phyloP scores from a whole-genome alignment of 2,329 filamentous ascomycete species.

The Saccharata proteae region DNA sequence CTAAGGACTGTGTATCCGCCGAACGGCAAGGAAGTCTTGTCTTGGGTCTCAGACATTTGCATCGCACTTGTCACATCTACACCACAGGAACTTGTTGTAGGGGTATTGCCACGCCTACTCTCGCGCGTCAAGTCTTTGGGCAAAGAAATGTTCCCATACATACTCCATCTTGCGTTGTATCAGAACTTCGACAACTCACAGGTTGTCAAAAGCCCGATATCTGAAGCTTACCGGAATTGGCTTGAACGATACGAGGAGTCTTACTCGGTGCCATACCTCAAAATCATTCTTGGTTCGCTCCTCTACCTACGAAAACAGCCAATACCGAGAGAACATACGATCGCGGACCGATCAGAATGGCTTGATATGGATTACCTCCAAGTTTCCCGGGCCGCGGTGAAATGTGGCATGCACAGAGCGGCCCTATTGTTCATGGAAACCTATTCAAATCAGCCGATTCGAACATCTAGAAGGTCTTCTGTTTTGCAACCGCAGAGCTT shows the following conservation, averaged over 20 bases:
- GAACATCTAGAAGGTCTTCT: conserved; percentile 55
- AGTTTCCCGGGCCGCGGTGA: conserved; percentile 58
- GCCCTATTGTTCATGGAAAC: conserved; percentile 76
- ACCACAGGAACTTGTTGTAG: conserved; percentile 53
- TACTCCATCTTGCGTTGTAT: conserved; percentile 70
- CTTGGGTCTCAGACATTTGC: conserved; percentile 52
- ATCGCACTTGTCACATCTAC: conserved; percentile 41
- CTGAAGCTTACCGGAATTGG: conserved; percentile 51
- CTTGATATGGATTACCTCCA: conserved; percentile 66
- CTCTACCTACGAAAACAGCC: conserved; percentile 80
- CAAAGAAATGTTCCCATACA: conserved; percentile 63
- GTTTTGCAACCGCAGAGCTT: conserved; percentile 25
- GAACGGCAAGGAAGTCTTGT: conserved; percentile 12
- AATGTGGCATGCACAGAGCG: conserved; percentile 76
- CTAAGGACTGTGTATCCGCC: conserved; percentile 13
- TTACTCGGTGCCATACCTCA: conserved; percentile 48
- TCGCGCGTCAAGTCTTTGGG: conserved; percentile 56
- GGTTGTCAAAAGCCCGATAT: conserved; percentile 46
- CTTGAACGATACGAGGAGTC: conserved; percentile 40
- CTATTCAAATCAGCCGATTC: conserved; percentile 40
- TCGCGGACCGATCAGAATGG: conserved; percentile 71
- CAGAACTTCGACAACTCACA: conserved; percentile 53
- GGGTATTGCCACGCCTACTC: conserved; percentile 55
- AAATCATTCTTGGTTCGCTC: conserved; percentile 64
- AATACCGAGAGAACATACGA: conserved; percentile 61